These are phyloP conservation scores for Candida taoyuanica DNA, from an alignment of 805 yeast genomes.

Conservation along the genomic window DNA sequence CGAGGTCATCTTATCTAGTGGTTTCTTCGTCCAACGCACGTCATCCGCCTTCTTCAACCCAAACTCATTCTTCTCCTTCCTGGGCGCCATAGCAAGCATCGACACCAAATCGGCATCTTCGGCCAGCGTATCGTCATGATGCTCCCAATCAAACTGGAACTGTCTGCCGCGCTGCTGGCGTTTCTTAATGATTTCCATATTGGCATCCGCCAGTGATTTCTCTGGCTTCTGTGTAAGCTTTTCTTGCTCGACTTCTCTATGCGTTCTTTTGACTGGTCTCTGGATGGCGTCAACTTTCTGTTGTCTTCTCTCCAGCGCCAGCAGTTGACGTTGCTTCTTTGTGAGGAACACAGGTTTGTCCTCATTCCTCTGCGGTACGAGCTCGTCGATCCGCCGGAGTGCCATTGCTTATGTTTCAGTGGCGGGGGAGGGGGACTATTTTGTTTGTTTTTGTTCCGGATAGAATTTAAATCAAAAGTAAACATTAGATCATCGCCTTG, in stretches of 20 bases:
- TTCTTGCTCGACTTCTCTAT: not conserved
- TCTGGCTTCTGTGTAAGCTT: not conserved
- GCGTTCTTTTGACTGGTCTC: not conserved
- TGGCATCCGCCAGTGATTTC: not conserved
- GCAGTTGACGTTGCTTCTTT: slow-evolving; percentile 38
- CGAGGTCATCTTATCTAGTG: slow-evolving; percentile 56
- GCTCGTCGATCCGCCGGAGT: not conserved
- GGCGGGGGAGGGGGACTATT: too few species aligned
- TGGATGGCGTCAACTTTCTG: slow-evolving; percentile 7
- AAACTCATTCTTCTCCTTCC: slow-evolving; percentile 1
- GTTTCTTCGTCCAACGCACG: slow-evolving; percentile 64
- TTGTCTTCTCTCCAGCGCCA: slow-evolving; percentile 26
- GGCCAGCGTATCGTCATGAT: slow-evolving; percentile 57
- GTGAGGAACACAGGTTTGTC: slow-evolving; percentile 39
- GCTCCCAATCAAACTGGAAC: slow-evolving; percentile 69
- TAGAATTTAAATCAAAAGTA: too few species aligned
- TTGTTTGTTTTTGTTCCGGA: too few species aligned
- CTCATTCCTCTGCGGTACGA: not conserved
- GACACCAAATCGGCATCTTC: slow-evolving; percentile 32
- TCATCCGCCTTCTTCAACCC: slow-evolving; percentile 11
- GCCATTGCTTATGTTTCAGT: not conserved
- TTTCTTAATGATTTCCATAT: slow-evolving; percentile 3
- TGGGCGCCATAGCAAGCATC: slow-evolving; percentile 8
- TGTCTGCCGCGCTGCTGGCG: slow-evolving; percentile 23
- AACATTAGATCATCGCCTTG: too few species aligned